These are phyloP conservation scores for Diphasiastrum complanatum DNA, from an alignment of 83 land plant species.

Conservation along the genomic window DNA sequence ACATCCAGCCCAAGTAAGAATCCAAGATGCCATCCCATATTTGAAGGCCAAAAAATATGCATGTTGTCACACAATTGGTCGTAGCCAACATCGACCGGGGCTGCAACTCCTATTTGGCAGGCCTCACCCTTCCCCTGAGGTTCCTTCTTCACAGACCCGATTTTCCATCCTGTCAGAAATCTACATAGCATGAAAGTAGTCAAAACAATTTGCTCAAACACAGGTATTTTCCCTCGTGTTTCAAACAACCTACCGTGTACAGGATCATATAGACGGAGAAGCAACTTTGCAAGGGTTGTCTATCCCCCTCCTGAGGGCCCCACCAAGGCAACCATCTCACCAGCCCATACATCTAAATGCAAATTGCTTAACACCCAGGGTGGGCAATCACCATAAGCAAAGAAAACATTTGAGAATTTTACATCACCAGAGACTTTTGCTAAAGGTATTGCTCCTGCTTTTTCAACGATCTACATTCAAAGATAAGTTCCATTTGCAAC, in stretches of 20 bases:
- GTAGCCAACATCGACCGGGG: too few relatives aligned
- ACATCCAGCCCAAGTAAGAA: too few relatives aligned
- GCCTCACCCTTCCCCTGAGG: too few relatives aligned
- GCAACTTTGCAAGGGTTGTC: constrained; percentile 71
- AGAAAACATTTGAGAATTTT: constrained; percentile 52
- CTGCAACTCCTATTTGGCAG: too few relatives aligned
- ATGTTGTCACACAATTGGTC: too few relatives aligned
- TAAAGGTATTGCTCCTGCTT: constrained; percentile 40
- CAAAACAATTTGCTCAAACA: too few relatives aligned
- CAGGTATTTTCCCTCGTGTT: too few relatives aligned
- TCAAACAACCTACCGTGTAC: constrained; percentile 39
- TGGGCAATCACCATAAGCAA: constrained; percentile 47
- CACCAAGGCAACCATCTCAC: constrained; percentile 80
- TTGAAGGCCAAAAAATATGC: too few relatives aligned
- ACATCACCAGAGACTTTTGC: constrained; percentile 55
- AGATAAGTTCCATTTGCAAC: not conserved
- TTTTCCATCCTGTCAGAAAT: too few relatives aligned
- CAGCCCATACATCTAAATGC: constrained; percentile 61
- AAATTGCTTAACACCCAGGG: constrained; percentile 51
- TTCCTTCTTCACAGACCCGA: too few relatives aligned
- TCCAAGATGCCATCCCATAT: too few relatives aligned
- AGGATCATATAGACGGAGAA: constrained; percentile 93
- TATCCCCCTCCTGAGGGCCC: constrained; percentile 97
- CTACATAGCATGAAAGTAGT: too few relatives aligned
- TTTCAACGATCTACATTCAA: constrained; percentile 49